Base-by-base conservation (phyloP, 768 basidiomycete genomes). In the Suillus americanus region DNA sequence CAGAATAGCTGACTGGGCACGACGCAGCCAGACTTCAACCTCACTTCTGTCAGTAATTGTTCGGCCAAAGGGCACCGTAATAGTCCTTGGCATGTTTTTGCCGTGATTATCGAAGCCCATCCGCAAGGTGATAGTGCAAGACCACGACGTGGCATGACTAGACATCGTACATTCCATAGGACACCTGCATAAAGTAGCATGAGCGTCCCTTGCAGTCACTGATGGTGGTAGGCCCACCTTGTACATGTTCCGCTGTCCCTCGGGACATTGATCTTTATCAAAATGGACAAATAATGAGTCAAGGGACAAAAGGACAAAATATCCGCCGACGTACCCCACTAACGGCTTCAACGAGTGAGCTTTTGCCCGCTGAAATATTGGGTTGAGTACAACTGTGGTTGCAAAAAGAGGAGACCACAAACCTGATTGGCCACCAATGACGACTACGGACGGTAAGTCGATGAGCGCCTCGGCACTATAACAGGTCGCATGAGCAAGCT, bases 1-100 rank as follows among this genome's bases (percentile, higher is more conserved):
- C 10, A 89, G 76, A 28, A 88, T 78, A 0, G 87, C 87, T 0
- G 82, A 79, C 68, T 89, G 88, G 0, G 89, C 88, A 3, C 88
- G 79, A 33, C 86, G 81, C 14, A 89, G 77, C 74, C 79, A 79
- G 3, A 81, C 67, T 62, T 89, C 88, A 8, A 90, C 82, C 0
- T 75, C 67, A 1, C 48, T 38, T 53, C 79, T 83, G 54, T 85
- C 69, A 5, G 74, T 74, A 38, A 88, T 72, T 2, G 67, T 33
- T 0, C 70, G 66, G 0, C 86, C 85, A 68, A 89, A 90, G 1
- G 69, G 61, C 18, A 69, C 65, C 59, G 79, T 74, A 1, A 23
- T n/a, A 35, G 75, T 69, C 12, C 66, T 70, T 43, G 64, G 66
- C 33, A 35, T 12, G 16, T 75, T 63, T 0, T 61, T 61, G 13